phyloP scores from a whole-genome alignment of 2,329 filamentous ascomycete genomes.

The Cyclaneusma minus region DNA sequence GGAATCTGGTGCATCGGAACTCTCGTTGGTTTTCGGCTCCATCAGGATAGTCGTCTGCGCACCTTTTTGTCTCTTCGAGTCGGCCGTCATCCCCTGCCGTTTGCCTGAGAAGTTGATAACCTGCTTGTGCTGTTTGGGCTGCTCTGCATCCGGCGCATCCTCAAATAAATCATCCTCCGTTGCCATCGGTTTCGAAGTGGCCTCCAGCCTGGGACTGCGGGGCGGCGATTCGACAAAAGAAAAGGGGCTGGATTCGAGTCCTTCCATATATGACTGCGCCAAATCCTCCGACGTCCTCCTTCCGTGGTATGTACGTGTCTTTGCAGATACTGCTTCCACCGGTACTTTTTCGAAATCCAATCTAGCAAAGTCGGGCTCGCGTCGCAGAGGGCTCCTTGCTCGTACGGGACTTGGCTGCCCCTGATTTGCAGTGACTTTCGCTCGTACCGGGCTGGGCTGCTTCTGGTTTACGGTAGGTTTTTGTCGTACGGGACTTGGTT shows the following conservation, averaged over 20 bases:
- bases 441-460: too few relatives aligned
- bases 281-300: too few relatives aligned
- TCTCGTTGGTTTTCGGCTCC: background rate
- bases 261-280: conserved; percentile 11
- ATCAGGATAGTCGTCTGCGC: background rate
- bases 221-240: conserved; percentile 18
- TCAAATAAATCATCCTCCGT: conserved; percentile 41
- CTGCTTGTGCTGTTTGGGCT: conserved; percentile 45
- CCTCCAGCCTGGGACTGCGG: conserved; percentile 21
- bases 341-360: too few relatives aligned
- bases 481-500: too few relatives aligned
- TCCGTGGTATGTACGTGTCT: too few relatives aligned
- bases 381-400: too few relatives aligned
- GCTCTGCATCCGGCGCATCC: conserved; percentile 62
- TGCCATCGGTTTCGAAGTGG: conserved; percentile 31
- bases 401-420: too few relatives aligned
- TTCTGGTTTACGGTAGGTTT: too few relatives aligned
- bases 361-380: too few relatives aligned
- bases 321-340: too few relatives aligned
- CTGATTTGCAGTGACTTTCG: too few relatives aligned
- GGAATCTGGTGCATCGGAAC: background rate
- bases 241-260: conserved; percentile 20
- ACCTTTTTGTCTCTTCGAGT: background rate
- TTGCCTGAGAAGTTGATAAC: conserved; percentile 14
- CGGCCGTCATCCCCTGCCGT: background rate